These are phyloP conservation scores for Penicillium sp. DNA, from an alignment of 2,329 filamentous ascomycete genomes.

Conservation along the genomic window DNA sequence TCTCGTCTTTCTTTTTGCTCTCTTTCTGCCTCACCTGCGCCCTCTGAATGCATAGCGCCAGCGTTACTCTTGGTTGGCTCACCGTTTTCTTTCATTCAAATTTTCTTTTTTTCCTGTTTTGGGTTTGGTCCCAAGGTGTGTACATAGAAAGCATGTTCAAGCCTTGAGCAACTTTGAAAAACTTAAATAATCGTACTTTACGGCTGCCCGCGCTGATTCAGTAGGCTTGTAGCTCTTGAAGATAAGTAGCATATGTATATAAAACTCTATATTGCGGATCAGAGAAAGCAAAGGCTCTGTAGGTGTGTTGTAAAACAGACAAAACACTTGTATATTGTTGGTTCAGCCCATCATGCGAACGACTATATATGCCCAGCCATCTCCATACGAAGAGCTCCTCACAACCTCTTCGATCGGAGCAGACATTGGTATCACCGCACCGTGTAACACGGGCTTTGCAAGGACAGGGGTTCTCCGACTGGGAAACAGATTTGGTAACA, in stretches of 20 bases:
- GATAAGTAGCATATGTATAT: too few relatives aligned
- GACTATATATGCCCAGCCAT: slow-evolving; percentile 86
- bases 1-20: neutral
- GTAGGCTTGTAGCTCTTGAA: too few relatives aligned
- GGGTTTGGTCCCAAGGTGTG: neutral
- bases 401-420: slow-evolving; percentile 81
- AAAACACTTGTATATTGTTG: too few relatives aligned
- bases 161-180: neutral
- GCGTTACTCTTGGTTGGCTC: too few relatives aligned
- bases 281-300: too few relatives aligned
- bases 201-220: too few relatives aligned
- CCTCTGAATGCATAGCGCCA: neutral
- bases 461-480: slow-evolving; percentile 80
- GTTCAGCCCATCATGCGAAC: slow-evolving; percentile 64
- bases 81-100: too few relatives aligned
- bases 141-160: neutral
- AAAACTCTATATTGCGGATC: too few relatives aligned
- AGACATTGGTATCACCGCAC: slow-evolving; percentile 74
- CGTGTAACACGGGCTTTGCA: slow-evolving; percentile 82
- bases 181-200: too few relatives aligned
- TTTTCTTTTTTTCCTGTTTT: neutral
- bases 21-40: neutral
- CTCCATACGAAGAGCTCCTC: slow-evolving; percentile 78
- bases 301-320: too few relatives aligned
- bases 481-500: slow-evolving; percentile 82